Conservation (phyloP, 345 rosid species). For the Hibiscus tridactylites region DNA sequence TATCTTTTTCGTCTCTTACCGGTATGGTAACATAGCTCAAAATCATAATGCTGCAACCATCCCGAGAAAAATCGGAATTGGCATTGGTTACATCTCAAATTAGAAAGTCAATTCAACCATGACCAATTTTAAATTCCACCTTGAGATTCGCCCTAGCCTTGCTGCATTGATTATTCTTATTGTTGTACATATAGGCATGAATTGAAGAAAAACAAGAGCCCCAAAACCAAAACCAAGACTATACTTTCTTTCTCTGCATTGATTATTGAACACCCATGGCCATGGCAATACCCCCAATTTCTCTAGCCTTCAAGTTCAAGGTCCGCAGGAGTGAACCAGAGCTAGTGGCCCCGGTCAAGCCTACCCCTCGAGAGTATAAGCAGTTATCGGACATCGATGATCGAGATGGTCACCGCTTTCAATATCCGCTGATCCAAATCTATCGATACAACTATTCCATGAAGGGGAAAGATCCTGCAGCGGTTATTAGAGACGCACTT, state of each 20-base stretch:
- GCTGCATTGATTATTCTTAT: too few relatives aligned
- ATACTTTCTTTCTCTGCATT: background rate
- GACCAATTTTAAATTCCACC: too few relatives aligned
- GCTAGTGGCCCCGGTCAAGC: slow-evolving; percentile 26
- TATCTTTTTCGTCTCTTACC: too few relatives aligned
- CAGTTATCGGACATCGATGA: slow-evolving; percentile 37
- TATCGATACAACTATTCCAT: slow-evolving; percentile 16
- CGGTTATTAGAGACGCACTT: slow-evolving; percentile 20
- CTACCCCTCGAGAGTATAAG: slow-evolving; percentile 27
- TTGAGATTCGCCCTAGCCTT: too few relatives aligned
- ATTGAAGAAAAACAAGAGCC: background rate
- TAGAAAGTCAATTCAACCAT: too few relatives aligned
- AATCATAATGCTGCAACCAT: too few relatives aligned
- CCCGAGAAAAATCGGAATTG: too few relatives aligned
- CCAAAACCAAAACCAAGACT: background rate
- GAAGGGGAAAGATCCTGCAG: slow-evolving; percentile 15
- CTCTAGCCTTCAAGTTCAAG: slow-evolving; percentile 22
- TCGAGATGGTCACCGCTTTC: slow-evolving; percentile 29
- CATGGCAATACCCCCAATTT: background rate
- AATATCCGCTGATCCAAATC: slow-evolving; percentile 18
- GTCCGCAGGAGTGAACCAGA: slow-evolving; percentile 23
- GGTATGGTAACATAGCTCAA: too few relatives aligned
- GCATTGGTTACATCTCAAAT: too few relatives aligned
- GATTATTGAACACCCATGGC: background rate
- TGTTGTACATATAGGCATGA: background rate